phyloP scores from a whole-genome alignment of 169 alveolate species.

The Theileria parva region DNA sequence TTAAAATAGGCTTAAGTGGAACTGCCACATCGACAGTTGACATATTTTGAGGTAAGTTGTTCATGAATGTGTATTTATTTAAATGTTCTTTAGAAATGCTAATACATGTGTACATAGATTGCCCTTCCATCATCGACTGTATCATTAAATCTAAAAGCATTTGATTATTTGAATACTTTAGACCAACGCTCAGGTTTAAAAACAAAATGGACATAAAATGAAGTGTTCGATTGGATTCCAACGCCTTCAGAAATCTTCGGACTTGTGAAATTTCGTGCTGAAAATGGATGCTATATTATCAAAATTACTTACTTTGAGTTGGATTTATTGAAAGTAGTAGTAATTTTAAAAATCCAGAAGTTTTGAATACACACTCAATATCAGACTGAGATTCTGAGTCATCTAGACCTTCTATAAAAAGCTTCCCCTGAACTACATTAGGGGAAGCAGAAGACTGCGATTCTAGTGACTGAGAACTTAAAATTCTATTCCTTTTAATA shows the following conservation, averaged over 20 bases:
- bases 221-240: constrained; percentile 34
- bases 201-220: constrained; percentile 55
- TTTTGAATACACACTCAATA: constrained; percentile 52
- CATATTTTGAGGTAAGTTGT: constrained; percentile 18
- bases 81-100: constrained; percentile 48
- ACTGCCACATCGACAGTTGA: constrained; percentile 45
- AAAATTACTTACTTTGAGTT: constrained; percentile 29
- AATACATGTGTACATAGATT: constrained; percentile 67
- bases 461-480: constrained; percentile 22
- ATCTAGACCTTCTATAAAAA: neutral
- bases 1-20: constrained; percentile 48
- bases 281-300: neutral
- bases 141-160: constrained; percentile 42
- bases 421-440: neutral
- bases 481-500: constrained; percentile 28
- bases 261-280: constrained; percentile 29
- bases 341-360: constrained; percentile 53
- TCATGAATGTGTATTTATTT: constrained; percentile 31
- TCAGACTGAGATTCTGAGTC: constrained; percentile 20
- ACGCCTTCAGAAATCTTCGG: constrained; percentile 11
- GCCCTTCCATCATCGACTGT: constrained; percentile 69
- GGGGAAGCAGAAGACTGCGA: constrained; percentile 18
- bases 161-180: neutral
- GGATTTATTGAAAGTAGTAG: constrained; percentile 53
- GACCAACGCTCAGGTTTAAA: constrained; percentile 51